These are phyloP conservation scores for Carex myosuroides DNA, from an alignment of 176 grass and related monocot species.

Conservation along the genomic window DNA sequence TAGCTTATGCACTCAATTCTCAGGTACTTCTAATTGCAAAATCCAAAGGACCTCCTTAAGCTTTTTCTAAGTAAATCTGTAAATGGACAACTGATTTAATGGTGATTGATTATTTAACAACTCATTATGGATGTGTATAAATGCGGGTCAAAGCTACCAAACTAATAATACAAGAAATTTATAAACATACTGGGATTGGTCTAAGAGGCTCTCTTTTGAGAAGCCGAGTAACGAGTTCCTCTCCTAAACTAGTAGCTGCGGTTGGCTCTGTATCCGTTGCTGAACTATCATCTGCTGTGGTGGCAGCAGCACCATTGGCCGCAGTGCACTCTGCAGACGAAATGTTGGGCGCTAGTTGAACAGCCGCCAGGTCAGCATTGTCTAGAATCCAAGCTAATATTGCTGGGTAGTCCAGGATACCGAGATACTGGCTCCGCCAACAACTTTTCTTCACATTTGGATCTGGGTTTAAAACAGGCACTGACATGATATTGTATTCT, in stretches of 20 bases:
- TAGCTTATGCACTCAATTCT: background rate
- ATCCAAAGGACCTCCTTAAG: background rate
- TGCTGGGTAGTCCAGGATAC: constrained; percentile 68
- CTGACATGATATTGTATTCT: constrained; percentile 71
- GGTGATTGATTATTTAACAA: background rate
- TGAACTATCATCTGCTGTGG: constrained; percentile 42
- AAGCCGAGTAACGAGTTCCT: constrained; percentile 61
- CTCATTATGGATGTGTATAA: too few species aligned
- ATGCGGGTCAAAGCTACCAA: too few species aligned
- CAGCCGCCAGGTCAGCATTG: constrained; percentile 57
- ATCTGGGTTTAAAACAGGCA: constrained; percentile 56
- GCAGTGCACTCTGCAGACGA: constrained; percentile 15
- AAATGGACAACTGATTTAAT: background rate
- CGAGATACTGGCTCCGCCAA: constrained; percentile 70
- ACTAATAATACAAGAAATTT: background rate
- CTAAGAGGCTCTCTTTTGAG: constrained; percentile 75
- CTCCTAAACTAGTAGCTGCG: constrained; percentile 44
- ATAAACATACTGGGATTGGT: constrained; percentile 55
- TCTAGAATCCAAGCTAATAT: constrained; percentile 76
- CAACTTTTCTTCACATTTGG: constrained; percentile 26
- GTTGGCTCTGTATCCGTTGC: constrained; percentile 43
- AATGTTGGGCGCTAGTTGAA: constrained; percentile 38
- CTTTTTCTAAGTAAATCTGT: background rate
- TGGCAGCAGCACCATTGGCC: constrained; percentile 50
- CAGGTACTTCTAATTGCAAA: background rate